phyloP scores from a whole-genome alignment of 2,329 filamentous ascomycete species.

The Stemphylium lycopersici region DNA sequence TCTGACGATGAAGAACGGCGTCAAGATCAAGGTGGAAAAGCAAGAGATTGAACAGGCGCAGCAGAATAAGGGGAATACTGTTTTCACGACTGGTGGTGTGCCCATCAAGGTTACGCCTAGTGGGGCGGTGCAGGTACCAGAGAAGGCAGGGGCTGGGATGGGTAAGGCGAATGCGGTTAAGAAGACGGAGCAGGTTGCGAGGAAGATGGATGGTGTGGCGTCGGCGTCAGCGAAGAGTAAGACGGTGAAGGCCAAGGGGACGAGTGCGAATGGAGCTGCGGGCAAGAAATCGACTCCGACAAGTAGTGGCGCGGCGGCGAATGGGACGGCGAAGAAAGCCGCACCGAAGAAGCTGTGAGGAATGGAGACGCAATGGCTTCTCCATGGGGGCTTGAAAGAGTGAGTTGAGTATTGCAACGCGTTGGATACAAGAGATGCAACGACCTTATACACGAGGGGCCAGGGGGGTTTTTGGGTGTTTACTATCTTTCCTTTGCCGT shows the following conservation, averaged over 20 bases:
- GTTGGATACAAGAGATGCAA: background rate
- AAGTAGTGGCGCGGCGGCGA: background rate
- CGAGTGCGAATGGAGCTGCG: background rate
- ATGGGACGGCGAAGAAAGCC: conserved; percentile 11
- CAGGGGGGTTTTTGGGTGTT: too few relatives aligned
- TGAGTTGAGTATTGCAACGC: background rate
- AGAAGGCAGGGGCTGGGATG: conserved; percentile 13
- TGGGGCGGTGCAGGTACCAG: conserved; percentile 28
- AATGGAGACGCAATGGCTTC: background rate
- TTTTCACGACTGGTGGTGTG: conserved; percentile 40
- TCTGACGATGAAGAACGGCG: conserved; percentile 37
- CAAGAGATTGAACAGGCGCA: conserved; percentile 43
- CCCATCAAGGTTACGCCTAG: conserved; percentile 42
- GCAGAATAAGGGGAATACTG: conserved; percentile 30
- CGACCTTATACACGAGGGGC: background rate
- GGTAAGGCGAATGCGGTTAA: too few relatives aligned
- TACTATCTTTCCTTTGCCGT: too few relatives aligned
- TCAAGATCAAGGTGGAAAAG: conserved; percentile 40
- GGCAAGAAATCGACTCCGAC: background rate
- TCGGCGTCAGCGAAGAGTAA: background rate
- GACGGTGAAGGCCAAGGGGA: background rate
- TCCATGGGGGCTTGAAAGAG: too few relatives aligned
- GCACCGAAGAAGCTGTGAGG: conserved; percentile 11
- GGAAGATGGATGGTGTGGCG: too few relatives aligned
- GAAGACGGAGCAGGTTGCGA: too few relatives aligned